These are phyloP conservation scores for Zoysia pacifica DNA, from an alignment of 176 grass and related monocot genomes.

Conservation along the genomic window DNA sequence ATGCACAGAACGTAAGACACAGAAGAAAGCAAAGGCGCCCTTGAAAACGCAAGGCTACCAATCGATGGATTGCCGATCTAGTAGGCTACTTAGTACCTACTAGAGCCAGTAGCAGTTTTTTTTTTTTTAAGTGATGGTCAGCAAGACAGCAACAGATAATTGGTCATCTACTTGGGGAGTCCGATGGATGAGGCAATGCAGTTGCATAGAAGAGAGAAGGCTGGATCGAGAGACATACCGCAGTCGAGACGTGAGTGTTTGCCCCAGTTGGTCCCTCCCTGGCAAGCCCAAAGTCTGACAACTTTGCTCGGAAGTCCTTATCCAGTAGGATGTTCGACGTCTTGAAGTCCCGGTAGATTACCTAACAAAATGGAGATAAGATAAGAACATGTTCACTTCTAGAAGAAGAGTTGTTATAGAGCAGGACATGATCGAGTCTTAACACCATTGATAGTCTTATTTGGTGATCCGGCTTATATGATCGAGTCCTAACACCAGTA, in stretches of 20 bases:
- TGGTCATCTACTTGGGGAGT: not conserved
- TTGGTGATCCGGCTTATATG: no score
- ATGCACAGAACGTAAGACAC: not conserved
- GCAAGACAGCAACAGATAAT: slow-evolving; percentile 25
- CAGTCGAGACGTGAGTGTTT: slow-evolving; percentile 86
- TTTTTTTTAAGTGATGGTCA: no score
- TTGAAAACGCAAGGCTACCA: not conserved
- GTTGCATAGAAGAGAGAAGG: not conserved
- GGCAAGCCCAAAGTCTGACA: slow-evolving; percentile 89
- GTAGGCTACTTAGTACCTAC: not conserved
- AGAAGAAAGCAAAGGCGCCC: not conserved
- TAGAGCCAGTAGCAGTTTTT: no score
- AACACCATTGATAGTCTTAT: not conserved
- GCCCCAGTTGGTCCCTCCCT: slow-evolving; percentile 79
- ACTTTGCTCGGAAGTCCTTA: slow-evolving; percentile 74
- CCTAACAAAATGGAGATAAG: slow-evolving; percentile 43
- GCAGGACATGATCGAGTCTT: not conserved
- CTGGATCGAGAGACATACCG: slow-evolving; percentile 51
- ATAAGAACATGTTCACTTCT: not conserved
- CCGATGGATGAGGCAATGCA: slow-evolving; percentile 13
- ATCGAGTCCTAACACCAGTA: not conserved
- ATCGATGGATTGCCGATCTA: slow-evolving; percentile 3
- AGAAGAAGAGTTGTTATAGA: not conserved
- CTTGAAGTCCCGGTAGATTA: slow-evolving; percentile 98
- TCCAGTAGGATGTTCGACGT: slow-evolving; percentile 87